These are phyloP conservation scores for Eucalyptus regnans DNA, from an alignment of 345 rosid species.

Conservation along the genomic window DNA sequence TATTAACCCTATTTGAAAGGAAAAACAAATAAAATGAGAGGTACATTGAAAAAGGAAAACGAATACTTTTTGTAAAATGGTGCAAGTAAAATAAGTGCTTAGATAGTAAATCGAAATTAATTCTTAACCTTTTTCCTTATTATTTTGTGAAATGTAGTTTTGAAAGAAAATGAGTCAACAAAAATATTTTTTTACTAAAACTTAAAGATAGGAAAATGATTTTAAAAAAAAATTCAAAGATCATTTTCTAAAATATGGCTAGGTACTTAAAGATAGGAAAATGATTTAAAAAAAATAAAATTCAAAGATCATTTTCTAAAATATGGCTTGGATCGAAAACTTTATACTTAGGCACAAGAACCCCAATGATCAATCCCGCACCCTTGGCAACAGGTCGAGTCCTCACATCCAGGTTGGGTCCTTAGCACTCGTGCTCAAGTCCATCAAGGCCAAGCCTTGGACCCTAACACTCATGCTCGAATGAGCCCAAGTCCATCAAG, in stretches of 20 bases:
- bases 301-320: too few relatives aligned
- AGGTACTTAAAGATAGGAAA: not conserved
- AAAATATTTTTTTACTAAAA: not conserved
- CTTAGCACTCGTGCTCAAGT: not conserved
- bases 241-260: too few relatives aligned
- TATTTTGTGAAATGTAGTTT: not conserved
- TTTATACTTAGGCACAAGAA: not conserved
- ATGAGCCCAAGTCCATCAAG: not conserved
- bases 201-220: not conserved
- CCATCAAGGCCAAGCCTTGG: not conserved
- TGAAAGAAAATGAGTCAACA: not conserved
- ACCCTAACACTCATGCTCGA: not conserved
- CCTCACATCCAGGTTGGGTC: not conserved
- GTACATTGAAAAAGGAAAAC: not conserved
- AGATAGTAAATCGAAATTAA: not conserved
- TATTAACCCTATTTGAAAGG: not conserved
- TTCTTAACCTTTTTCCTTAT: not conserved
- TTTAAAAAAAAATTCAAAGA: fast-evolving
- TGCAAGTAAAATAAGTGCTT: not conserved
- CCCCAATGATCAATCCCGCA: not conserved
- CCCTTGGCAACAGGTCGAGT: not conserved
- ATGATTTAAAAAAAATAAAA: too few relatives aligned
- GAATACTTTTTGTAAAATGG: not conserved
- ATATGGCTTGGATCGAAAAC: too few relatives aligned
- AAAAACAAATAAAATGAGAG: not conserved